Conservation (phyloP, 2,329 filamentous ascomycete genomes). For the Triangularia verruculosa region DNA sequence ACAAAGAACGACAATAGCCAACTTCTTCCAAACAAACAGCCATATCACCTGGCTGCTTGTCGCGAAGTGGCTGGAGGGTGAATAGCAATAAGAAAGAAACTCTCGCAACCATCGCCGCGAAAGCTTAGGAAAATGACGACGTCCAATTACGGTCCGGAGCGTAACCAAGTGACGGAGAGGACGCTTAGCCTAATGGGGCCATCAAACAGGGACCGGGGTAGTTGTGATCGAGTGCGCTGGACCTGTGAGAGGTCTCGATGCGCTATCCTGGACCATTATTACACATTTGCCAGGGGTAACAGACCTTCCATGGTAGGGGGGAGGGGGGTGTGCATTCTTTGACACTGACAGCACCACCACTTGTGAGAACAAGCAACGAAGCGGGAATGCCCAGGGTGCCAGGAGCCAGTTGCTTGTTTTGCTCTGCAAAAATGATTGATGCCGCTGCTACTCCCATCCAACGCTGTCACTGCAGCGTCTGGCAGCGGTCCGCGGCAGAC, state of each 20-base stretch:
- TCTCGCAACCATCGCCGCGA: background rate
- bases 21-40: conserved; percentile 21
- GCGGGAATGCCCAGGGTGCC: background rate
- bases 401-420: background rate
- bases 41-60: conserved; percentile 8
- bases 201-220: conserved; percentile 17
- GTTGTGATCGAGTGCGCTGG: conserved; percentile 10
- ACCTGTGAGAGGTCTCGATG: conserved; percentile 18
- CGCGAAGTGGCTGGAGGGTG: conserved; percentile 8
- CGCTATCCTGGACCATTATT: conserved; percentile 21
- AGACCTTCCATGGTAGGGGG: conserved; percentile 14
- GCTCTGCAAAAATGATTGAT: conserved; percentile 9
- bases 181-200: conserved; percentile 20
- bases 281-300: conserved; percentile 19
- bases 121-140: conserved; percentile 17
- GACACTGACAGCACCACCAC: conserved; percentile 16
- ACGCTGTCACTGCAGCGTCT: conserved; percentile 16
- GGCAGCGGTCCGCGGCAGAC: conserved; percentile 12
- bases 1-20: background rate
- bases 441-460: conserved; percentile 21
- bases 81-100: conserved; percentile 7
- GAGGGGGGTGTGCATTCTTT: conserved; percentile 17
- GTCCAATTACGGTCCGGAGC: conserved; percentile 17
- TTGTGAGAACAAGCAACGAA: conserved; percentile 8
- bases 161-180: conserved; percentile 15